Conservation (phyloP, 2,329 filamentous ascomycete species). For the Ophidiomyces ophidiicola region DNA sequence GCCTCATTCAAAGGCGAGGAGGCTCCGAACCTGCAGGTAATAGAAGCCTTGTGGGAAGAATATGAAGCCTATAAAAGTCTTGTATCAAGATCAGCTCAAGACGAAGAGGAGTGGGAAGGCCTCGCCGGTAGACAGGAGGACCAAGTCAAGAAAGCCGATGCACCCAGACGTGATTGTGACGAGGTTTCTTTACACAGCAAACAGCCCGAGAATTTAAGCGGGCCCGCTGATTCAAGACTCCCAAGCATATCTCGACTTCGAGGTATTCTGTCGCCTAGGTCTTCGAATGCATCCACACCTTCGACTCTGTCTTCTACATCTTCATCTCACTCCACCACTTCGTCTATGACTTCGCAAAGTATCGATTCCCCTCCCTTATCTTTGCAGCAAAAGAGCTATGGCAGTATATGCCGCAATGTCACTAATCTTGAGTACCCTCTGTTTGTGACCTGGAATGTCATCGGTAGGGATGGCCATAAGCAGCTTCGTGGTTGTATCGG, state of each 20-base stretch:
- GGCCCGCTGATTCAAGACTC: slow-evolving; percentile 1
- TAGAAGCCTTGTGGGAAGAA: slow-evolving; percentile 57
- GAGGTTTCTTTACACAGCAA: background rate
- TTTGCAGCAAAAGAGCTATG: slow-evolving; percentile 14
- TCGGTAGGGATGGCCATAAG: slow-evolving; percentile 49
- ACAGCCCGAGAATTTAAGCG: background rate
- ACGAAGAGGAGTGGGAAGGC: slow-evolving; percentile 19
- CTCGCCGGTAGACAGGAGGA: slow-evolving; percentile 2
- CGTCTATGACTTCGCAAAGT: slow-evolving; percentile 32
- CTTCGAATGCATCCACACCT: slow-evolving; percentile 30
- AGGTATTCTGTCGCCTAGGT: slow-evolving; percentile 23
- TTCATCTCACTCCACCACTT: slow-evolving; percentile 36
- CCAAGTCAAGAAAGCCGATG: slow-evolving; percentile 3
- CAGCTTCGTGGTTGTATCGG: slow-evolving; percentile 87
- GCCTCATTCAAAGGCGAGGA: slow-evolving; percentile 61
- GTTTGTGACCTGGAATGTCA: slow-evolving; percentile 89
- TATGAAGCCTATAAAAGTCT: slow-evolving; percentile 32
- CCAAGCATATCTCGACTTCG: slow-evolving; percentile 12
- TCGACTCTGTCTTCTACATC: slow-evolving; percentile 37
- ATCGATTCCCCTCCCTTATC: slow-evolving; percentile 30
- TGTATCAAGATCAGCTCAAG: slow-evolving; percentile 17
- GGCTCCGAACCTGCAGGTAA: slow-evolving; percentile 52
- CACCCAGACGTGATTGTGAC: slow-evolving; percentile 11
- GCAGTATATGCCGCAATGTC: slow-evolving; percentile 5
- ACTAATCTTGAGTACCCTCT: slow-evolving; percentile 47